Evolutionary conservation across 306 rosid genomes (phyloP).

Genomic region (Canavalia ensiformis): DNA sequence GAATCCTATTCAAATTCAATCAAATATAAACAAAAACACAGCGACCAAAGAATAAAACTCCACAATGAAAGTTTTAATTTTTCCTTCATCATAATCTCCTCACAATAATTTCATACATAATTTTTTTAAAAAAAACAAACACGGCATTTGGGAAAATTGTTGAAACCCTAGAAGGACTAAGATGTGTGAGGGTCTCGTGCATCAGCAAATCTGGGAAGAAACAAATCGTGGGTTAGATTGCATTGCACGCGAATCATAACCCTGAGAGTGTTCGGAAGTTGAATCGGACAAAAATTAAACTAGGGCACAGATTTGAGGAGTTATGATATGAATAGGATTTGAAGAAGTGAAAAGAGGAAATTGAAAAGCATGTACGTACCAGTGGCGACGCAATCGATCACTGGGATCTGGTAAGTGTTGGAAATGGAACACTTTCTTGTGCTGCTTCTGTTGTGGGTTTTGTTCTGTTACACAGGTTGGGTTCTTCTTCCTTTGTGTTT

Average conservation of each 20-base stretch:
- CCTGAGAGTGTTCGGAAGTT: background rate
- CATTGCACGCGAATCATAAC: slow-evolving; percentile 34
- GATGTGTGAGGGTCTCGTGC: background rate
- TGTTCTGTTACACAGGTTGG: background rate
- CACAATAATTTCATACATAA: background rate
- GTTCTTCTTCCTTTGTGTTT: background rate
- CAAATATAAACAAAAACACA: slow-evolving; percentile 24
- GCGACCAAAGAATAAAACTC: background rate
- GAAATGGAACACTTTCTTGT: background rate
- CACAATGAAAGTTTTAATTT: background rate
- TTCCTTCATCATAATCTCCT: background rate
- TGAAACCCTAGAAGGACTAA: slow-evolving; percentile 30
- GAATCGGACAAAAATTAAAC: slow-evolving; percentile 16
- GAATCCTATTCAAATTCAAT: slow-evolving; percentile 28
- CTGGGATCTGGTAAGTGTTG: slow-evolving; percentile 44
- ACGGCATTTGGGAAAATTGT: background rate
- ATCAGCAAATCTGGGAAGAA: slow-evolving; percentile 12
- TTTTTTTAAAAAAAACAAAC: background rate
- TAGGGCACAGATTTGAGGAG: slow-evolving; percentile 31
- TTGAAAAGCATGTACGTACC: slow-evolving; percentile 30
- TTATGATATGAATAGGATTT: background rate
- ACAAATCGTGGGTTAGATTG: background rate
- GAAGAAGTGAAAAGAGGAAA: background rate
- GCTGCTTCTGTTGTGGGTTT: background rate
- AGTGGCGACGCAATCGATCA: slow-evolving; percentile 14